A percentile compares a stretch with the other conserved stretches of the same genome.
phyloP scores from a whole-genome alignment of 2,329 filamentous ascomycete species.

The Claviceps humidiphila region DNA sequence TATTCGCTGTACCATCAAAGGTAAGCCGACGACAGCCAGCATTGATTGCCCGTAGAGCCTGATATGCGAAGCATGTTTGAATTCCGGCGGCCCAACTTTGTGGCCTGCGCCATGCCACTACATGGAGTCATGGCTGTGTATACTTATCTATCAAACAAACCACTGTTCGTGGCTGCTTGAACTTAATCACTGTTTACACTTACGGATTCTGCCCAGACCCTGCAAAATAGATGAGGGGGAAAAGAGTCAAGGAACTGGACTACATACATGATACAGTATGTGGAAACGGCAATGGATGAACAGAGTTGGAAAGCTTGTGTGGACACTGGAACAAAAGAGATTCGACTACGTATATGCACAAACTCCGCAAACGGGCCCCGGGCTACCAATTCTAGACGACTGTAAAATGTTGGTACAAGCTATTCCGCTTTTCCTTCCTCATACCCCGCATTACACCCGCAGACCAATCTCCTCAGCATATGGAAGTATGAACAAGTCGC shows the following conservation, averaged over 20 bases:
- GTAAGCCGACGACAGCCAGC: neutral
- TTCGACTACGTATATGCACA: constrained; percentile 35
- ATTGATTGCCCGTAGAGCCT: neutral
- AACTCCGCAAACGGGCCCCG: constrained; percentile 16
- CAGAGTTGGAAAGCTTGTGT: constrained; percentile 2
- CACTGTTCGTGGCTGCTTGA: neutral
- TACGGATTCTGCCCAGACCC: neutral
- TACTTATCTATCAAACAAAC: neutral
- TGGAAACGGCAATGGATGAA: neutral
- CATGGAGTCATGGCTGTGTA: neutral
- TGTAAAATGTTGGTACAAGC: constrained; percentile 30
- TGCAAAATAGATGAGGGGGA: neutral
- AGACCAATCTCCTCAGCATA: constrained; percentile 91
- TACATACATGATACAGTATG: neutral
- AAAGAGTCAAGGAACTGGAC: neutral
- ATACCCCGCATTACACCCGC: constrained; percentile 58
- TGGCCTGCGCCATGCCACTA: neutral
- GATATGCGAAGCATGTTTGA: neutral
- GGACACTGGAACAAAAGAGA: constrained; percentile 17
- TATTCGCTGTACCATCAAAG: neutral
- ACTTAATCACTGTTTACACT: neutral
- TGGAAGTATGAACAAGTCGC: constrained; percentile 81
- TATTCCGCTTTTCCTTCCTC: constrained; percentile 15
- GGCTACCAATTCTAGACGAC: constrained; percentile 24
- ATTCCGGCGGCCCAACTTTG: neutral